Evolutionary conservation across 768 basidiomycete genomes (phyloP).

Genomic region (Phaeolepiota aurea): DNA sequence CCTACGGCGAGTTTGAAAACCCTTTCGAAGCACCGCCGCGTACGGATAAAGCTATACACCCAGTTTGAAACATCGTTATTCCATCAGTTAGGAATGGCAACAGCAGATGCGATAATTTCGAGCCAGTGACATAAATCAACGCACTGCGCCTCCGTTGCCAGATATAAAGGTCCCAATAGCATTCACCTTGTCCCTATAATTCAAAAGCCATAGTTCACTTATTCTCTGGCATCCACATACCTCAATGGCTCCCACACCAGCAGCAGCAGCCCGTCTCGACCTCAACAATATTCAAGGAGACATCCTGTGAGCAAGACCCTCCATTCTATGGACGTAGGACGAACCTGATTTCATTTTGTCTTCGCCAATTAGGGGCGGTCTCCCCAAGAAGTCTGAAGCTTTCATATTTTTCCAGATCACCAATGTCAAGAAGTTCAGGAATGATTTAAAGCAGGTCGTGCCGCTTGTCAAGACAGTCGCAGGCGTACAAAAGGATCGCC

Average conservation of each 20-base stretch:
- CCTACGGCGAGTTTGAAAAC: neutral
- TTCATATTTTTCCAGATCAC: constrained; percentile 47
- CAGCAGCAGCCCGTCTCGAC: constrained; percentile 18
- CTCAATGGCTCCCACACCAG: no score
- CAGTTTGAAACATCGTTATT: neutral
- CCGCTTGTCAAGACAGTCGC: constrained; percentile 38
- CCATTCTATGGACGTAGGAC: no score
- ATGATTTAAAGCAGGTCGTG: constrained; percentile 27
- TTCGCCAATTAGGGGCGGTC: constrained; percentile 29
- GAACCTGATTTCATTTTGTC: no score
- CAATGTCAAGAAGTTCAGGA: constrained; percentile 33
- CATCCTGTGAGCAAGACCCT: constrained; percentile 38
- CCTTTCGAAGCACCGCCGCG: neutral
- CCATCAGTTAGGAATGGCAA: no score
- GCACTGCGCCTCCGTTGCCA: no score
- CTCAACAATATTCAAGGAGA: constrained; percentile 40
- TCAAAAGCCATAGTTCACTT: no score
- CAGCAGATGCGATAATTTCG: no score
- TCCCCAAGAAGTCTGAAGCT: constrained; percentile 44
- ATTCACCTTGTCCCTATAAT: no score
- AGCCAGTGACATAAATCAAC: no score
- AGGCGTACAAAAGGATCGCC: constrained; percentile 31
- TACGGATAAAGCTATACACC: neutral
- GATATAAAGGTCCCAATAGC: no score
- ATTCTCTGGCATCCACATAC: no score